Conservation (phyloP, 495 filamentous ascomycete genomes). For the Thermochaetoides thermophila region DNA sequence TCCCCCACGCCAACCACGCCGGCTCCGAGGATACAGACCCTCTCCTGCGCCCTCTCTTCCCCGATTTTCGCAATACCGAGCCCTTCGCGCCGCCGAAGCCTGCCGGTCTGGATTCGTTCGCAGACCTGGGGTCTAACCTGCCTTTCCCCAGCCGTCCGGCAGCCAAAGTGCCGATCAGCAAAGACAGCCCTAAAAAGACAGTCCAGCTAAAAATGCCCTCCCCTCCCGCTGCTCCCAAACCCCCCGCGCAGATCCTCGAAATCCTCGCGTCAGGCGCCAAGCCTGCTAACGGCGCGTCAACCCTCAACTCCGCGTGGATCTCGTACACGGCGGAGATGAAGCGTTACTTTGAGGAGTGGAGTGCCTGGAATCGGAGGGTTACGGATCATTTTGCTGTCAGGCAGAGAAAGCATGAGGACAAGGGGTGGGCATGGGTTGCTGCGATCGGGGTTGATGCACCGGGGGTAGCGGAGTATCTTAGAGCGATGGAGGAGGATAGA, state of each 20-base stretch:
- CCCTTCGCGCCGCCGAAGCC: conserved; percentile 39
- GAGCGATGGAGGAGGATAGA: conserved; percentile 48
- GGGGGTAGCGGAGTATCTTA: conserved; percentile 37
- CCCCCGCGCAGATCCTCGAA: conserved; percentile 28
- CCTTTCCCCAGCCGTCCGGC: conserved; percentile 59
- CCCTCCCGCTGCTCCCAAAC: conserved; percentile 42
- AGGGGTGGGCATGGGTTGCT: conserved; percentile 37
- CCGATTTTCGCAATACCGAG: conserved; percentile 48
- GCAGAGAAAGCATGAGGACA: conserved; percentile 34
- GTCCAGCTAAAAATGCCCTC: conserved; percentile 39
- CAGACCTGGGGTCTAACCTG: conserved; percentile 49
- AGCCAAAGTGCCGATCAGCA: conserved; percentile 23
- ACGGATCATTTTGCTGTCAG: conserved; percentile 51
- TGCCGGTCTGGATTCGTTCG: conserved; percentile 46
- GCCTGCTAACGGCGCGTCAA: conserved; percentile 25
- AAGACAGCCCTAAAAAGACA: conserved; percentile 12
- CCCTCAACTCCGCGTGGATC: conserved; percentile 35
- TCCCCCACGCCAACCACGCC: conserved; percentile 10
- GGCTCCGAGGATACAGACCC: conserved; percentile 32
- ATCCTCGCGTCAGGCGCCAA: conserved; percentile 22
- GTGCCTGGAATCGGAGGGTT: conserved; percentile 48
- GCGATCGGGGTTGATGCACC: conserved; percentile 38
- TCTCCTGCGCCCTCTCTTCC: conserved; percentile 38
- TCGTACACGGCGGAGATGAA: conserved; percentile 48
- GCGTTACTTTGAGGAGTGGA: conserved; percentile 56